Evolutionary conservation across 768 basidiomycete species (phyloP), one percentile per base, ranked within the genome.

Genomic region (Lanmaoa pseudosensibilis): DNA sequence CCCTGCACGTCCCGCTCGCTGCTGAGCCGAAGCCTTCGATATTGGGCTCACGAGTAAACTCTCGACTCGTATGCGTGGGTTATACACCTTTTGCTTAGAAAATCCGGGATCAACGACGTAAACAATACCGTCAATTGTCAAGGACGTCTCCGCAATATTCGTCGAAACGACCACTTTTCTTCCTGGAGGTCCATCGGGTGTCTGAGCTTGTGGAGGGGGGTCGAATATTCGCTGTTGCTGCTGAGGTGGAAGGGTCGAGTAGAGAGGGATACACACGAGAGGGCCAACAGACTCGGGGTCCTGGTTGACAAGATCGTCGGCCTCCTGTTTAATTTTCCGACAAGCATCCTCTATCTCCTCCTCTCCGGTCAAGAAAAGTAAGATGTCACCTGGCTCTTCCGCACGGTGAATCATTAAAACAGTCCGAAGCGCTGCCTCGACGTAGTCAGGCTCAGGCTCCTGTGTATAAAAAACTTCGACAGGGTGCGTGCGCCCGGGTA

Each of bases 81-180:
- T 98, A 78, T 98, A 99, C 47, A 98, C 89, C 69, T 96, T 98
- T 74, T 98, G 96, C 74, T 99, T 96, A 34, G 90, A 94, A 76
- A 98, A 97, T 1, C 94, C 95, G 0, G 95, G 93, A 67, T 98
- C 96, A 46, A 98, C 94, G 55, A 98, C 96, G 65, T 98, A 99
- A n/a, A 99, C 96, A 65, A 99, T 98, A 21, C 96, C 96, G 63
- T 99, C 96, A 55, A 99, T 98, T 3, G 96, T 99, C 41, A 98
- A 75, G 2, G 94, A 96, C 2, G 96, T 98, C 74, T 99, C 96
- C 4, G 97, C 97, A 55, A 98, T 94, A 69, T 98, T 99, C 30
- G 96, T 99, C 10, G 94, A 92, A 1, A 99, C 79, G 33, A 99
- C 90, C 43, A 98, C 83, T 71, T 99, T 99, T 56, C 96, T 84